These are phyloP conservation scores for Epithemia pelagica DNA, from an alignment of 108 stramenopile genomes.

Conservation along the genomic window DNA sequence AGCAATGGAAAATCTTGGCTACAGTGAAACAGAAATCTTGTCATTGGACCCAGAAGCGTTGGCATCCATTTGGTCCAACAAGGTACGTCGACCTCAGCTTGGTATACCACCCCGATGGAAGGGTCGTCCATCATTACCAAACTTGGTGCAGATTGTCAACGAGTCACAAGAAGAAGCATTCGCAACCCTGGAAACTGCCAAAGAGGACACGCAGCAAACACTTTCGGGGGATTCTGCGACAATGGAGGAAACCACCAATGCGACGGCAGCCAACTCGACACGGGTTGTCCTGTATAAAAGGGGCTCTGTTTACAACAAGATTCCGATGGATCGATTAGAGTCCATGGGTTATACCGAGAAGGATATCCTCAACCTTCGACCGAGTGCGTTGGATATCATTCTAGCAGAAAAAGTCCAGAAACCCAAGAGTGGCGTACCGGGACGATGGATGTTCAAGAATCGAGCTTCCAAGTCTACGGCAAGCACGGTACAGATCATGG, in stretches of 20 bases:
- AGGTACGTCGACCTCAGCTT: not conserved
- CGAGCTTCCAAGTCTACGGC: not conserved
- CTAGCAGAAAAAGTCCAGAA: conserved; percentile 1
- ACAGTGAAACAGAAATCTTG: conserved; percentile 7
- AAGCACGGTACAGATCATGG: conserved; percentile 1
- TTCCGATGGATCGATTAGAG: not conserved
- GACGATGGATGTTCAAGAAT: conserved; percentile 2
- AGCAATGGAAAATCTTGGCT: conserved; percentile 4
- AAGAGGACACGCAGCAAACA: not conserved
- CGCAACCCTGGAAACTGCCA: not conserved
- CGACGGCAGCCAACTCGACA: not conserved
- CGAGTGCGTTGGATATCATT: conserved; percentile 11
- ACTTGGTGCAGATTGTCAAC: not conserved
- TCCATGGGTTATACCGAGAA: conserved; percentile 10
- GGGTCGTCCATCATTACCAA: not conserved
- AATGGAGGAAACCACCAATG: not conserved
- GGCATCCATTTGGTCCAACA: conserved; percentile 2
- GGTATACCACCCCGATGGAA: conserved; percentile 11
- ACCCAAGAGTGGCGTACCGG: conserved; percentile 3
- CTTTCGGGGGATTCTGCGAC: not conserved
- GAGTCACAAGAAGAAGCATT: not conserved
- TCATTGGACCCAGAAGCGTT: conserved; percentile 9
- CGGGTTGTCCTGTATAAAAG: not conserved
- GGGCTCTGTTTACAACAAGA: not conserved
- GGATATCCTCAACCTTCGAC: conserved; percentile 2